Evolutionary conservation across 495 filamentous ascomycete species (phyloP), one percentile per base, ranked within the genome.

Genomic region (Penicillium ucsense): DNA sequence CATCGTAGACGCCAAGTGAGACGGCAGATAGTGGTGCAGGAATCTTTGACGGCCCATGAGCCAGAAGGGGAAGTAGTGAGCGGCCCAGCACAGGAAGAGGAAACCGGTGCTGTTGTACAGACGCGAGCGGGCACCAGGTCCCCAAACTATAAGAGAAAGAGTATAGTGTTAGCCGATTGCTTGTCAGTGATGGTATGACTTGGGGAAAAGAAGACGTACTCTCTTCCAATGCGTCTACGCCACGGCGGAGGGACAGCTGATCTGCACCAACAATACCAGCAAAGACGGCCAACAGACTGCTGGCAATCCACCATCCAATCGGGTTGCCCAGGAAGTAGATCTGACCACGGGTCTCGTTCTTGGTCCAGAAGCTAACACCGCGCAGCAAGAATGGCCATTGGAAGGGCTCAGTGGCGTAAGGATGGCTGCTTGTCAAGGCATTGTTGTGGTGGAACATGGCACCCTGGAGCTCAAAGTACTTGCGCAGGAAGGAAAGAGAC

Each of bases 401-500:
- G 70, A 90, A 87, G n/a, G 92, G 92, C 59, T 87, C 83, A 52
- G 85, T 92, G 29, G 92, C 82, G 59, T 98, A 98, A 1, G 92
- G 92, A 64, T 98, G 92, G 59, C 87, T 94, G 69, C 86, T 91
- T 34, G 92, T 98, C 62, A 98, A 70, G 52, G 92, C 90, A 66
- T 90, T 97, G 75, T 98, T 98, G 73, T 98, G 92, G 78, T 80
- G 90, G 79, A 98, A 98, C 86, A 98, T 98, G 43, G 92, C 89
- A 35, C 92, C 82, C 63, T 98, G 92, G 46, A 98, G 78, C 72
- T 98, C 94, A 49, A 96, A 78, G 74, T 92, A 98, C 68, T 98
- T 98, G 60, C 77, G 84, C 47, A 94, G 66, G 80, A 98, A 98
- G 33, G 91, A 79, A 47, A 96, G 57, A 9, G 75, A 73, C 70